A percentile compares a stretch with the other conserved stretches of the same genome.
phyloP scores from a whole-genome alignment of 768 basidiomycete genomes.

The Cytidiella melzeri region DNA sequence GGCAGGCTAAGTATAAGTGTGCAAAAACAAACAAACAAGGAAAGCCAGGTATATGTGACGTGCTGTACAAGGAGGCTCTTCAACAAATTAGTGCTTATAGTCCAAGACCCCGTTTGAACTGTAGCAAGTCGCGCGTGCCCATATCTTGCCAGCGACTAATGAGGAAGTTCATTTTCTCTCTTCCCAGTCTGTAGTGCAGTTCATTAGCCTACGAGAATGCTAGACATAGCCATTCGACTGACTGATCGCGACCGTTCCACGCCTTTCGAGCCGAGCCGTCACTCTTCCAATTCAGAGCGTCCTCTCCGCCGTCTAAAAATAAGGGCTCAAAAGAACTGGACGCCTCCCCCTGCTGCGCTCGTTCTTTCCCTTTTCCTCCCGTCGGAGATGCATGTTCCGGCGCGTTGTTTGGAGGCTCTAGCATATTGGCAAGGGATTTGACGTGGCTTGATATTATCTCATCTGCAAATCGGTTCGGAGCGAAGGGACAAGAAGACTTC shows the following conservation, averaged over 20 bases:
- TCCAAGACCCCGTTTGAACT: neutral
- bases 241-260: neutral
- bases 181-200: too few species aligned
- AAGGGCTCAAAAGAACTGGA: neutral
- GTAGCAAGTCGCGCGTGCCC: too few species aligned
- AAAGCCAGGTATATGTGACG: too few species aligned
- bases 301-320: neutral
- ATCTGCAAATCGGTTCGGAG: conserved; percentile 54
- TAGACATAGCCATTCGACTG: neutral
- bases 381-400: neutral
- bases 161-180: neutral
- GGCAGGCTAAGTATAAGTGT: too few species aligned
- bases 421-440: conserved; percentile 30
- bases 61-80: too few species aligned
- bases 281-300: neutral
- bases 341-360: conserved; percentile 27
- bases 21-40: too few species aligned
- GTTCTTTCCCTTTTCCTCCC: conserved; percentile 32
- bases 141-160: neutral
- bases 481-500: conserved; percentile 51
- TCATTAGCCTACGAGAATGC: too few species aligned
- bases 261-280: neutral
- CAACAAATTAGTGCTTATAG: too few species aligned
- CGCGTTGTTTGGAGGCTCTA: neutral
- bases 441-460: conserved; percentile 47